Percentiles rank a stretch among this genome's conserved stretches.
Conservation (phyloP, 805 yeast genomes). For the Candida multigemmis region DNA sequence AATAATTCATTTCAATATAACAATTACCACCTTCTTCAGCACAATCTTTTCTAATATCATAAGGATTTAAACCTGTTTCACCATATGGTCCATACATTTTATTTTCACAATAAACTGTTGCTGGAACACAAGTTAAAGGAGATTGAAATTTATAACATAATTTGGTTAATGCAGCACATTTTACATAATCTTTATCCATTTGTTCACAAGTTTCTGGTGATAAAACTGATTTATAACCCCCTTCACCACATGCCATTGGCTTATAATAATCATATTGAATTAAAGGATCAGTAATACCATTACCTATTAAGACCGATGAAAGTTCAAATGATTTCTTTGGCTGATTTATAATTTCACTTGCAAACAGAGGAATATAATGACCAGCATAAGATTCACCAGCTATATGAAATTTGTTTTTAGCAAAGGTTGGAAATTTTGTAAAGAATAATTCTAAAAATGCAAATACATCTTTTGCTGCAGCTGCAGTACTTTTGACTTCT, state of each 20-base stretch:
- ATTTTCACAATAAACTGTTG: constrained; percentile 20
- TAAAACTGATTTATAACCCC: constrained; percentile 31
- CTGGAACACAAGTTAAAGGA: constrained; percentile 34
- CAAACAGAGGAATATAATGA: constrained; percentile 87
- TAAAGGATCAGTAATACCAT: constrained; percentile 36
- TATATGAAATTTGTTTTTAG: constrained; percentile 59
- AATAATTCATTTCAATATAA: constrained; percentile 40
- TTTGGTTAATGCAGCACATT: constrained; percentile 20
- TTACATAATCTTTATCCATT: constrained; percentile 25
- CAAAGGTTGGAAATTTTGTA: constrained; percentile 70
- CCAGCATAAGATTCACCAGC: constrained; percentile 95
- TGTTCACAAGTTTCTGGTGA: constrained; percentile 20
- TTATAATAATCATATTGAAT: constrained; percentile 29
- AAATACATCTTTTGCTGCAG: constrained; percentile 84
- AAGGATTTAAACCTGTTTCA: constrained; percentile 52
- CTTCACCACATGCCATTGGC: constrained; percentile 40
- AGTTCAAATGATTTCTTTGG: constrained; percentile 37
- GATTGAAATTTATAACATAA: constrained; percentile 21
- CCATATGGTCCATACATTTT: constrained; percentile 18
- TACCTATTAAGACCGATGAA: constrained; percentile 32
- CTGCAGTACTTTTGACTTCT: constrained; percentile 56
- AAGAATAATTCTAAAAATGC: constrained; percentile 79
- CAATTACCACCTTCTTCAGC: constrained; percentile 41
- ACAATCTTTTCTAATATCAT: constrained; percentile 52
- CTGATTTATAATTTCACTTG: constrained; percentile 67